Evolutionary conservation across 352 stramenopile species (phyloP).

Genomic region (Nannochloropsis limnetica): DNA sequence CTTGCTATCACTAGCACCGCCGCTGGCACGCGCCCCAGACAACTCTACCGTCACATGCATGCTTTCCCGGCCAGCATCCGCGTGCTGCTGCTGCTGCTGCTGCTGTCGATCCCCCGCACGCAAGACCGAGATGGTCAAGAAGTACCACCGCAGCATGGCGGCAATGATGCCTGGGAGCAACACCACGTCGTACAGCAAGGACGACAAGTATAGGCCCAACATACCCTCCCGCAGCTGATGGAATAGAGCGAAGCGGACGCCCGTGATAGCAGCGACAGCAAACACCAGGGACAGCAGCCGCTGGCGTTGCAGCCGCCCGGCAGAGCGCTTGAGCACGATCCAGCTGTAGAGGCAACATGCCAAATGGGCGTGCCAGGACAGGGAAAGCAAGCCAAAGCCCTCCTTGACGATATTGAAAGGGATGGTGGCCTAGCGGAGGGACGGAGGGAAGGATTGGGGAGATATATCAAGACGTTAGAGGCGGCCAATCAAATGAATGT

Average conservation of each 20-base stretch:
- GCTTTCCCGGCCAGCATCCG: not conserved
- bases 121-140: constrained; percentile 21
- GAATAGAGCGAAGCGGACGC: not conserved
- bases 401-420: constrained; percentile 28
- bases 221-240: constrained; percentile 8
- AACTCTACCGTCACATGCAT: not conserved
- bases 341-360: constrained; percentile 21
- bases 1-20: not conserved
- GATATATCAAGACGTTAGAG: not conserved
- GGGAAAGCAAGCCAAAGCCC: not conserved
- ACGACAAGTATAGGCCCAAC: not conserved
- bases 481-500: not conserved
- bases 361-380: not conserved
- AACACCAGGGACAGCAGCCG: not conserved
- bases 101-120: constrained; percentile 2
- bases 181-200: not conserved
- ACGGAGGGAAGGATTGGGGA: not conserved
- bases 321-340: constrained; percentile 22
- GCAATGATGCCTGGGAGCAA: not conserved
- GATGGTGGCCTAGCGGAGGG: not conserved
- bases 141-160: constrained; percentile 25
- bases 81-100: not conserved
- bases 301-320: constrained; percentile 6
- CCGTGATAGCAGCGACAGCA: not conserved
- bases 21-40: not conserved